These are phyloP conservation scores for Nidularia sp. DNA, from an alignment of 768 basidiomycete genomes.

Conservation along the genomic window DNA sequence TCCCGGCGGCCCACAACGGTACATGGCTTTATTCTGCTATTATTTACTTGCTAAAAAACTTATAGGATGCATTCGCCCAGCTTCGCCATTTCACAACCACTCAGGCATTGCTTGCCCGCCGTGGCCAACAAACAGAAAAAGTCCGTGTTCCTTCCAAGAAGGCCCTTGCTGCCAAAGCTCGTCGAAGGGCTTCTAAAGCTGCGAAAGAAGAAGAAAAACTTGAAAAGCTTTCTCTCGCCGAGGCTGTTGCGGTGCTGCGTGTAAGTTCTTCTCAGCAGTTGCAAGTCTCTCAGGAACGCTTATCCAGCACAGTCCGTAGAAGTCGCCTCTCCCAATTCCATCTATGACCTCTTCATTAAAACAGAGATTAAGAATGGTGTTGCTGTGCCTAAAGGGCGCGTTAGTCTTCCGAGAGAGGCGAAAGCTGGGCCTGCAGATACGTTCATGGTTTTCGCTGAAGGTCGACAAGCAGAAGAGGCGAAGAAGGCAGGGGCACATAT, in stretches of 20 bases:
- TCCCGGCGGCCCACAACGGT: conserved; percentile 18
- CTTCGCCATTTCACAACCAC: conserved; percentile 54
- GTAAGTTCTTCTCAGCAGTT: conserved; percentile 32
- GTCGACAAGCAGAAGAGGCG: conserved; percentile 77
- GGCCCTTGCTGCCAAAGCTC: conserved; percentile 60
- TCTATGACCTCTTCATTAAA: conserved; percentile 78
- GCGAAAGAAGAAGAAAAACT: conserved; percentile 53
- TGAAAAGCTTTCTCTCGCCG: conserved; percentile 62
- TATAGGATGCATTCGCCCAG: conserved; percentile 6
- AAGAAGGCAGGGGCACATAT: conserved; percentile 83
- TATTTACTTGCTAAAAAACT: not conserved
- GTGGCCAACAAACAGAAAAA: conserved; percentile 39
- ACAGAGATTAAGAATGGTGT: conserved; percentile 76
- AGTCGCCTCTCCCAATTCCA: conserved; percentile 68
- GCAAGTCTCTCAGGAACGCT: not conserved
- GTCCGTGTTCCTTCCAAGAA: conserved; percentile 66
- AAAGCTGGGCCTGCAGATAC: conserved; percentile 67
- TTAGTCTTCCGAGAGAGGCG: conserved; percentile 78
- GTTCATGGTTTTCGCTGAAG: conserved; percentile 93
- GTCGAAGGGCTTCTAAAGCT: conserved; percentile 51
- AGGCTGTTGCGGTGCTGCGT: conserved; percentile 69
- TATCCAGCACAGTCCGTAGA: conserved; percentile 65
- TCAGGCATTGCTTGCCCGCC: conserved; percentile 35
- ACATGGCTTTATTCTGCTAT: not conserved
- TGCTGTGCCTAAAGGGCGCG: conserved; percentile 85